Evolutionary conservation across 805 yeast genomes (phyloP), one percentile per base, ranked within the genome.

Genomic region (Saturnispora diversa): DNA sequence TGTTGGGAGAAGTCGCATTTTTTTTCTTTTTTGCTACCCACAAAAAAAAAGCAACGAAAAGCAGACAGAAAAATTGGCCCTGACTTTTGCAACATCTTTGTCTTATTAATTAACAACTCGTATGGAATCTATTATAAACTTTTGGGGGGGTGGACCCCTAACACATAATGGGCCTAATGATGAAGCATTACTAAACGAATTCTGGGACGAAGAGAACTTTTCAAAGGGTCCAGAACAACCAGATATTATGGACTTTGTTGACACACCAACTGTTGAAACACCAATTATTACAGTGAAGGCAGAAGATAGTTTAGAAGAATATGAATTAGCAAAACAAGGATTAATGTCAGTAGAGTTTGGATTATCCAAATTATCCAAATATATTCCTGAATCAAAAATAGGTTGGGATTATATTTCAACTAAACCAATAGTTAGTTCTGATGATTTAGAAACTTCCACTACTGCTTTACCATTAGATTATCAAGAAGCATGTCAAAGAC

Each of bases 311-410:
- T 50, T 58, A 35, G 51, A 52, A 32, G 30, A 42, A 22, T 72
- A 65, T 49, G 75, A 72, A 20, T 49, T 50, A 6, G 66, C 76
- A 15, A 63, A 80, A 45, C 66, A 66, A 30, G 74, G 70, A 50
- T 53, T 76, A 13, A 60, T 75, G 49, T 69, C 69, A 40, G 58
- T 76, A 42, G 71, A 72, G 46, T 77, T 77, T 53, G 83, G 82
- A 2, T 20, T 29, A 65, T 50, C 11, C 10, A 20, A 16, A 32
- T 34, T 36, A 15, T 35, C 42, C 6, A 38, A 39, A 35, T 42
- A 39, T 34, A 33, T 36, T 12, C 42, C 37, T 30, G 58, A 62
- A 37, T 63, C 68, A 7, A 39, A 71, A 65, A 0, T 40, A 11
- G 47, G 44, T 3, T 48, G 43, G 24, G 35, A 39, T 16, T 44